Conservation (phyloP, 352 stramenopile genomes). For the Pythium apleroticum region DNA sequence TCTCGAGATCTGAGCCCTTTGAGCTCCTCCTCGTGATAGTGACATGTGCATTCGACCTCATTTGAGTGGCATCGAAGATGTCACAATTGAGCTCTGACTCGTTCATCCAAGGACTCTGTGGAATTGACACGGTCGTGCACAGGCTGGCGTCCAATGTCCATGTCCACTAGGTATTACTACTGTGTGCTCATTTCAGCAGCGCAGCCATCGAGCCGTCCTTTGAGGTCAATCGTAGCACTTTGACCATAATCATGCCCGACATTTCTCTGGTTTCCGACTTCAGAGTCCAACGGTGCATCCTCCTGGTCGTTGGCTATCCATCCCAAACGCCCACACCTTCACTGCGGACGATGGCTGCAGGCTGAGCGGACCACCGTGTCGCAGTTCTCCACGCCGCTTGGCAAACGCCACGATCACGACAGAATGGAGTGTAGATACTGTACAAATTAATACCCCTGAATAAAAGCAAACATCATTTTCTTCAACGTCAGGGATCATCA, state of each 20-base stretch:
- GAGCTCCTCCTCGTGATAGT: background rate
- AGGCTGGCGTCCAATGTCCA: too few relatives aligned
- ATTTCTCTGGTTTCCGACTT: background rate
- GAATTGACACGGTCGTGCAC: too few relatives aligned
- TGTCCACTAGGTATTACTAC: too few relatives aligned
- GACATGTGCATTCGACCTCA: background rate
- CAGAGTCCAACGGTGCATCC: background rate
- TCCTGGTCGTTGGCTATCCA: background rate
- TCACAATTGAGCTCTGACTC: too few relatives aligned
- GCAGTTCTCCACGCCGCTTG: background rate
- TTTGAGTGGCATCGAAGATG: background rate
- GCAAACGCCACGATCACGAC: background rate
- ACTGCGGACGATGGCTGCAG: background rate
- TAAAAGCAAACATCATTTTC: background rate
- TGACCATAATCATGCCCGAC: background rate
- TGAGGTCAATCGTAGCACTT: background rate
- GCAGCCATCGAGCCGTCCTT: background rate
- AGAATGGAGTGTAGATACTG: background rate
- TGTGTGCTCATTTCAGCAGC: too few relatives aligned
- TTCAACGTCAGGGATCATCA: background rate
- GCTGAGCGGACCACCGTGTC: background rate
- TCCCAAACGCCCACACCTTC: background rate
- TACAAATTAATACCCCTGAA: background rate
- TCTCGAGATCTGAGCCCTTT: background rate
- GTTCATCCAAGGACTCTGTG: too few relatives aligned